Evolutionary conservation across 2,329 filamentous ascomycete species (phyloP), one percentile per base, ranked within the genome.

Genomic region (Colletotrichum higginsianum): DNA sequence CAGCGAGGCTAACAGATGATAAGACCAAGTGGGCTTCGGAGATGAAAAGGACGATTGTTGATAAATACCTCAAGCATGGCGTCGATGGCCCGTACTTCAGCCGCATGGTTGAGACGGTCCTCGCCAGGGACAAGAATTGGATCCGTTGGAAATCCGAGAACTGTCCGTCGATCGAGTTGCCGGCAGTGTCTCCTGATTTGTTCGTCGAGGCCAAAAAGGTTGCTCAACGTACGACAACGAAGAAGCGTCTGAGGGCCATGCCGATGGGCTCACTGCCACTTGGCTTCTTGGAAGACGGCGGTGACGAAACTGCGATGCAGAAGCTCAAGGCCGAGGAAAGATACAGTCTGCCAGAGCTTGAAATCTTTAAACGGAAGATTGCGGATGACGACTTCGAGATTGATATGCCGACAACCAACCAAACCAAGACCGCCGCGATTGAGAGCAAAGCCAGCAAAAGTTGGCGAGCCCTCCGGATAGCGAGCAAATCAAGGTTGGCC

Each of bases 71-170:
- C 67, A 93, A 93, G 78, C 88, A 92, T 76, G 94, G 94, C 23
- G 84, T 87, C 52, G 95, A 97, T 78, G 96, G 96, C 40, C 93
- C 94, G 74, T 97, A 97, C 82, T 99, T 98, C 82, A 93, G 95
- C 82, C 92, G 96, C 49, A 97, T 98, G 90, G 95, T 99, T 42
- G 96, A 98, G 80, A 98, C 95, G 15, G 96, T 99, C 42, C 89
- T 99, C 40, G 94, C 94, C 30, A 89, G 96, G 74, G 96, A 99
- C 82, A 98, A 98, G 85, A 98, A 98, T 79, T 99, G 97, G 97
- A 95, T 97, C 55, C 92, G 95, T 74, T 99, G 96, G 96, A 99
- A 99, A 84, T 92, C 96, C 72, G 95, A 98, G 80, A 94, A 92
- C 75, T 99, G 96, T 80, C 94, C 94, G 30, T 89, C 92, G 7